Conservation (phyloP, 1,139 yeast species). For the Protomyces inundatus region DNA sequence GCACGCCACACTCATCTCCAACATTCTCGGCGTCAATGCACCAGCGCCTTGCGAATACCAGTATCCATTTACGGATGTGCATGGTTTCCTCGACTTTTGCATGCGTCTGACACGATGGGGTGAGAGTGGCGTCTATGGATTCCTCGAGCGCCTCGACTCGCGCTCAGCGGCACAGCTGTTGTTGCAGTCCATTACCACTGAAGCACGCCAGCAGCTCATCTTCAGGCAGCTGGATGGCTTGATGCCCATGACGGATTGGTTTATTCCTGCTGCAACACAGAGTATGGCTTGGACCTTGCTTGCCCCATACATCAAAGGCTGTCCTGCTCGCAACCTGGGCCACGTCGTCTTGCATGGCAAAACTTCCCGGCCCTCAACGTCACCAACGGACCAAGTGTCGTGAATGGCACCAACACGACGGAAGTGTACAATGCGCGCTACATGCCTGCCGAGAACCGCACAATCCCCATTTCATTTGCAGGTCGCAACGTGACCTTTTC, state of each 20-base stretch:
- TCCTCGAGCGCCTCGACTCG: constrained; percentile 29
- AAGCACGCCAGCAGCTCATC: constrained; percentile 30
- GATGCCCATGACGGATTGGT: constrained; percentile 30
- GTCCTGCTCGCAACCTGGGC: constrained; percentile 23
- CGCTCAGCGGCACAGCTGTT: constrained; percentile 29
- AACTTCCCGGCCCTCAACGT: constrained; percentile 28
- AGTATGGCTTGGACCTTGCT: constrained; percentile 30
- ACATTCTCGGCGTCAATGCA: constrained; percentile 29
- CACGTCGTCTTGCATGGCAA: constrained; percentile 29
- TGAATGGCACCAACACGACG: constrained; percentile 25
- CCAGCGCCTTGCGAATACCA: constrained; percentile 27
- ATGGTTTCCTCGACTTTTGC: constrained; percentile 28
- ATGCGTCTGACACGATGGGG: constrained; percentile 29
- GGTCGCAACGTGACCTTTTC: constrained; percentile 47
- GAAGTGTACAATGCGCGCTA: constrained; percentile 12
- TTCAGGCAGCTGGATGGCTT: constrained; percentile 30
- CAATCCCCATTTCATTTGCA: constrained; percentile 26
- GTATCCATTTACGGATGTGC: constrained; percentile 27
- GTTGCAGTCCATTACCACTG: constrained; percentile 29
- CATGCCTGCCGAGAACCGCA: constrained; percentile 28
- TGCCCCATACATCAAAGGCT: constrained; percentile 28
- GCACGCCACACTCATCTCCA: constrained; percentile 27
- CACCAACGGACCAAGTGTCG: constrained; percentile 24
- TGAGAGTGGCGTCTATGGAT: constrained; percentile 30
- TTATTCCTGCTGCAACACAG: constrained; percentile 29